phyloP scores from a whole-genome alignment of 73 alveolate genomes.

The Strombidium stylifer region DNA sequence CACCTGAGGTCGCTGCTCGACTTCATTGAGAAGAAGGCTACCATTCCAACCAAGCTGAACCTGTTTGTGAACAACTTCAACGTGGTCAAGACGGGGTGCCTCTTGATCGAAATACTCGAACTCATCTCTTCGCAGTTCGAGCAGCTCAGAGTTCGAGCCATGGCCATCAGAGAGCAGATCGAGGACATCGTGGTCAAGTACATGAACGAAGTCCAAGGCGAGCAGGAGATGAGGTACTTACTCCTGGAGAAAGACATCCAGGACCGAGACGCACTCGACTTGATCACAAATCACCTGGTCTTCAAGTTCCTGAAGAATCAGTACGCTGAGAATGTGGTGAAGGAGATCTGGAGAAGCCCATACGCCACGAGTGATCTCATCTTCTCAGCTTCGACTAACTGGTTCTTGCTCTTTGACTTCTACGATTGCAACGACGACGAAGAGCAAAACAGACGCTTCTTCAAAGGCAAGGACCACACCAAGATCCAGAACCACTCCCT shows the following conservation, averaged over 20 bases:
- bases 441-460: constrained; percentile 21
- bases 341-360: constrained; percentile 59
- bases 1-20: constrained; percentile 46
- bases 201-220: constrained; percentile 18
- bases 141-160: constrained; percentile 5
- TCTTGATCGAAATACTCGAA: constrained; percentile 44
- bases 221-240: constrained; percentile 41
- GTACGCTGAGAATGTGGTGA: constrained; percentile 36
- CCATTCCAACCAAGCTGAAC: constrained; percentile 22
- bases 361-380: constrained; percentile 33
- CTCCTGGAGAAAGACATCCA: constrained; percentile 59
- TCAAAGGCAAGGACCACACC: not conserved
- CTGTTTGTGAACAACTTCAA: constrained; percentile 43
- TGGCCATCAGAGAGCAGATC: constrained; percentile 4
- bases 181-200: constrained; percentile 10
- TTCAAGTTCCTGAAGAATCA: constrained; percentile 27
- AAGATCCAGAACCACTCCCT: constrained; percentile 31
- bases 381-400: constrained; percentile 51
- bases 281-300: constrained; percentile 31
- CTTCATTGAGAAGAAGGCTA: constrained; percentile 22
- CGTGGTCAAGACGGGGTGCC: constrained; percentile 52
- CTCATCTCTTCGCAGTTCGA: constrained; percentile 15
- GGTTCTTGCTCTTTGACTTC: constrained; percentile 35
- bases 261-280: constrained; percentile 43
- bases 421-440: constrained; percentile 37